A percentile compares a stretch with the other conserved stretches of the same genome.
phyloP scores from a whole-genome alignment of 306 rosid species.

The Begonia masoniana region DNA sequence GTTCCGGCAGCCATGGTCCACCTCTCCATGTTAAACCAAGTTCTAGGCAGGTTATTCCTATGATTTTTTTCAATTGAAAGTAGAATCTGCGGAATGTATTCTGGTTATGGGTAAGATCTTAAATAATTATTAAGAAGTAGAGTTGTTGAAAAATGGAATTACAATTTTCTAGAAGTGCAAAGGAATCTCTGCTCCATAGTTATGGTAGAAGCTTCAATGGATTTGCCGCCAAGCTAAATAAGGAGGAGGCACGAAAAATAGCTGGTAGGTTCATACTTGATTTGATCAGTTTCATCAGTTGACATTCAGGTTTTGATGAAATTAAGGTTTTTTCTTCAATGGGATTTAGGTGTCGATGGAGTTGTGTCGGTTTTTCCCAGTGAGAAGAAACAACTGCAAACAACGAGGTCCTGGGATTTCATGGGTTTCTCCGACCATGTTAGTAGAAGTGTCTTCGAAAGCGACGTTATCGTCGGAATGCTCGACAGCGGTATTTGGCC shows the following conservation, averaged over 20 bases:
- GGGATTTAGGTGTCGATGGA: constrained; percentile 14
- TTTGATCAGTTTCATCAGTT: background rate
- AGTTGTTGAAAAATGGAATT: no score
- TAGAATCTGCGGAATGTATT: no score
- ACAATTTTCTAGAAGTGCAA: constrained; percentile 7
- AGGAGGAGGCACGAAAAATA: constrained; percentile 12
- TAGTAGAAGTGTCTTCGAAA: constrained; percentile 9
- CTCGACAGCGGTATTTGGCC: constrained; percentile 36
- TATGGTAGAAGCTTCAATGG: constrained; percentile 19
- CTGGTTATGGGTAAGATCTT: no score
- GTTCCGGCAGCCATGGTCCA: background rate
- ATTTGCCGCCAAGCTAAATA: constrained; percentile 17
- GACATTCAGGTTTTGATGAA: background rate
- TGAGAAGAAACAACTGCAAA: constrained; percentile 8
- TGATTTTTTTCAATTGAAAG: no score
- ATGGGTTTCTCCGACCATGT: constrained; percentile 10
- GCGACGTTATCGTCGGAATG: constrained; percentile 24
- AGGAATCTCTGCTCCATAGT: constrained; percentile 10
- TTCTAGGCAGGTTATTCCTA: no score
- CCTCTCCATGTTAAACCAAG: constrained; percentile 14
- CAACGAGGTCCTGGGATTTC: constrained; percentile 47
- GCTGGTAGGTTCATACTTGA: constrained; percentile 4
- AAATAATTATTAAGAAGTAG: no score
- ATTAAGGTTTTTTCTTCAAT: background rate
- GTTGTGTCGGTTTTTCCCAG: constrained; percentile 23